These are phyloP conservation scores for Castanospermum australe DNA, from an alignment of 306 rosid genomes.

Conservation along the genomic window DNA sequence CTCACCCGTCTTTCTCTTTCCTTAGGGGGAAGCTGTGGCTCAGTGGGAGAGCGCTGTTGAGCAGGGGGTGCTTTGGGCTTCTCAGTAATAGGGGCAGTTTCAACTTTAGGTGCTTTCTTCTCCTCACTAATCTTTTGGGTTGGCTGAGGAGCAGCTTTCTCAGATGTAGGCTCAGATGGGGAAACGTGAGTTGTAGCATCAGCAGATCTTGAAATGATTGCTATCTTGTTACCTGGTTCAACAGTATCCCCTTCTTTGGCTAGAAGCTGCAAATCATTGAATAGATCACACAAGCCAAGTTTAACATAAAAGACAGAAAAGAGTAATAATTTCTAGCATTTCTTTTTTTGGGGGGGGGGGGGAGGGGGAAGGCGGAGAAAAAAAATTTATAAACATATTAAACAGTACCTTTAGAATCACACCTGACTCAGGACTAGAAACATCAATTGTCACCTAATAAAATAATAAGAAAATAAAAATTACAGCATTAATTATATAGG, in stretches of 20 bases:
- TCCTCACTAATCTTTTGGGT: conserved; percentile 48
- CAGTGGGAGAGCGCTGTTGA: conserved; percentile 55
- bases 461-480: conserved; percentile 13
- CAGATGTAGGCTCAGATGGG: conserved; percentile 60
- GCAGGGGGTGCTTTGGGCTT: conserved; percentile 54
- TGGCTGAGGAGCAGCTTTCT: conserved; percentile 48
- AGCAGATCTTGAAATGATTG: conserved; percentile 77
- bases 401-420: conserved; percentile 63
- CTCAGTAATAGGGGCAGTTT: conserved; percentile 35
- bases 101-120: conserved; percentile 57
- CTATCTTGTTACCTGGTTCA: conserved; percentile 82
- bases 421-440: conserved; percentile 80
- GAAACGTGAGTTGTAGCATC: conserved; percentile 72
- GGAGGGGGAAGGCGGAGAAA: background rate
- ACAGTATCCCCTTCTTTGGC: conserved; percentile 91
- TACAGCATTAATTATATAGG: background rate
- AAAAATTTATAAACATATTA: background rate
- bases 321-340: background rate
- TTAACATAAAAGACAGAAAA: background rate
- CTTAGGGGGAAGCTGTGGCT: conserved; percentile 85
- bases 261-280: conserved; percentile 52
- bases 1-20: conserved; percentile 84
- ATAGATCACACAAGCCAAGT: background rate
- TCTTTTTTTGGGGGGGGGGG: no score
- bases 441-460: conserved; percentile 80